Percentiles rank a stretch among this genome's conserved stretches.
Conservation (phyloP, 192 early-diverging fungal species). For the Backusella tuberculispora region DNA sequence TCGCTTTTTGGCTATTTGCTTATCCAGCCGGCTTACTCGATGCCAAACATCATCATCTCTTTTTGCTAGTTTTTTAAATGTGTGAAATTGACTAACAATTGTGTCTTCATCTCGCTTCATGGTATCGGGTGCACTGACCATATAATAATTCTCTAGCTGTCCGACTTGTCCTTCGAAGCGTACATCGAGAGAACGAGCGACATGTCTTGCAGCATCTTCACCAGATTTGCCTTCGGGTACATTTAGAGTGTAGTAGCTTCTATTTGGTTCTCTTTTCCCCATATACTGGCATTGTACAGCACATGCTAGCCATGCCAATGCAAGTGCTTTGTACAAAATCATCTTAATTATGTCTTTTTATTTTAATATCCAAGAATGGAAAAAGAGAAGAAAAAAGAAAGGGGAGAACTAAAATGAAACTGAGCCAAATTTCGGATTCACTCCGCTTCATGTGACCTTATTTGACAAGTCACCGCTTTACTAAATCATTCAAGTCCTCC, state of each 20-base stretch:
- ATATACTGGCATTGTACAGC: constrained; percentile 14
- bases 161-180: constrained; percentile 67
- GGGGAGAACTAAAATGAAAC: constrained; percentile 4
- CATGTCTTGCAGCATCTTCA: background rate
- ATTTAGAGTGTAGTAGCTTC: constrained; percentile 13
- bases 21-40: constrained; percentile 22
- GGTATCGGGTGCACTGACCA: constrained; percentile 59
- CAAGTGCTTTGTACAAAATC: constrained; percentile 8
- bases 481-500: background rate
- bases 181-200: constrained; percentile 45
- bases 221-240: constrained; percentile 12
- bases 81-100: constrained; percentile 5
- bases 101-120: constrained; percentile 27
- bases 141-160: constrained; percentile 65
- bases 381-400: background rate
- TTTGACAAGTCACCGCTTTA: constrained; percentile 4
- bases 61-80: background rate
- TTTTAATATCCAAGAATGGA: too few species aligned
- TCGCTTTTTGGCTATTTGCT: constrained; percentile 24
- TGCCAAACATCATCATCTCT: constrained; percentile 23
- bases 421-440: constrained; percentile 1
- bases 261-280: constrained; percentile 14
- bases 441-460: constrained; percentile 12
- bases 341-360: background rate
- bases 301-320: background rate